Evolutionary conservation across 73 alveolate genomes (phyloP).

Genomic region (Effrenium voratum): DNA sequence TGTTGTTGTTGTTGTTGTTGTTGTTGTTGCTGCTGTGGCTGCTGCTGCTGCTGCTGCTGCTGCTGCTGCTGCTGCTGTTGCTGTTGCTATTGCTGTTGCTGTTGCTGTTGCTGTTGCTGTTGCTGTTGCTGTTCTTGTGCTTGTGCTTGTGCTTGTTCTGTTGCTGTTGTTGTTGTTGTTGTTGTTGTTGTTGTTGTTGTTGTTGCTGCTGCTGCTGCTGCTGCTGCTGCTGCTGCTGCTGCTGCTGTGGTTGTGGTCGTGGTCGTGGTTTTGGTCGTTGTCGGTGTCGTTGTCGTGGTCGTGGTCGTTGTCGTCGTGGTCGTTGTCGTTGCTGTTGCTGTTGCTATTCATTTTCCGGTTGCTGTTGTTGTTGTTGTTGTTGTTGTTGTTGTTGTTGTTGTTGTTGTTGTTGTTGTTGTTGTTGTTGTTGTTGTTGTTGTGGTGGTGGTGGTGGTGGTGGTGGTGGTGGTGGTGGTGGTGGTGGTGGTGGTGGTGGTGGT

Average conservation of each 20-base stretch:
- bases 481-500: background rate
- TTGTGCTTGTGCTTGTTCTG: background rate
- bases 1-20: background rate
- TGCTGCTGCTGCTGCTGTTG: background rate
- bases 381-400: background rate
- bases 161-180: too few species aligned
- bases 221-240: background rate
- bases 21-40: background rate
- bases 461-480: background rate
- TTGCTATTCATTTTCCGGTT: background rate
- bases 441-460: background rate
- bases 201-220: background rate
- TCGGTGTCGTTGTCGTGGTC: background rate
- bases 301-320: background rate
- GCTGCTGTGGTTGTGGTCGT: background rate
- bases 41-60: background rate
- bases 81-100: background rate
- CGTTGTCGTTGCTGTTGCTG: background rate
- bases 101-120: background rate
- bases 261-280: background rate
- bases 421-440: background rate
- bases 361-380: background rate
- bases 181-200: background rate
- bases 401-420: background rate
- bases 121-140: background rate